Evolutionary conservation across 805 yeast species (phyloP).

Genomic region (Zygoascus bituminiphila): DNA sequence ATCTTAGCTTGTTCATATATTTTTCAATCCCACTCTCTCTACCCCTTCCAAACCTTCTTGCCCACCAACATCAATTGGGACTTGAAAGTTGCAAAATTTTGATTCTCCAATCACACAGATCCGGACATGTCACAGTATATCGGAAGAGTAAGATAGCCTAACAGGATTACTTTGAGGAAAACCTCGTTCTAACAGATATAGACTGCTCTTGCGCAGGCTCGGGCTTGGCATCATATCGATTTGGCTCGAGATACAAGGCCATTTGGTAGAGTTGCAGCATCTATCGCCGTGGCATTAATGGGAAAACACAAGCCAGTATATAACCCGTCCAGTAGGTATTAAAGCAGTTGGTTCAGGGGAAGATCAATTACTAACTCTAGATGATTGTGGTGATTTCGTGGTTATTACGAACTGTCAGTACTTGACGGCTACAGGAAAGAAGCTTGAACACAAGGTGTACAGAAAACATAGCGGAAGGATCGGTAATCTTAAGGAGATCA

Average conservation of each 20-base stretch:
- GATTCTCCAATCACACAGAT: neutral
- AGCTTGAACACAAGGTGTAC: conserved; percentile 70
- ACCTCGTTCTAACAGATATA: conserved; percentile 17
- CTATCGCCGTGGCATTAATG: conserved; percentile 77
- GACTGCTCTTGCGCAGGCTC: conserved; percentile 68
- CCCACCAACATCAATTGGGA: too few species aligned
- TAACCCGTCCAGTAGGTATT: conserved; percentile 43
- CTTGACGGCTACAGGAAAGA: conserved; percentile 77
- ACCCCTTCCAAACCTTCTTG: too few species aligned
- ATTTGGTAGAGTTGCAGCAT: conserved; percentile 84
- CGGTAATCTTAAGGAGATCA: conserved; percentile 73
- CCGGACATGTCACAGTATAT: conserved; percentile 32
- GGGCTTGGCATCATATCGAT: conserved; percentile 95
- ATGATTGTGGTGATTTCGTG: conserved; percentile 94
- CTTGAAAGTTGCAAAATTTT: neutral
- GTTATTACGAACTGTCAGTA: conserved; percentile 89
- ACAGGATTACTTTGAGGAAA: neutral
- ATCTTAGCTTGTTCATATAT: too few species aligned
- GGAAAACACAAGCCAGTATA: conserved; percentile 97
- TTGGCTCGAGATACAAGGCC: conserved; percentile 77
- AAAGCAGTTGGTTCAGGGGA: too few species aligned
- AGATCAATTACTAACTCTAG: conserved; percentile 10
- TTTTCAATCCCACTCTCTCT: too few species aligned
- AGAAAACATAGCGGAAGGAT: conserved; percentile 88
- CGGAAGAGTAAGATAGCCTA: conserved; percentile 28